Evolutionary conservation across 106 monocot species (phyloP).

Genomic region (Agapanthus africanus): DNA sequence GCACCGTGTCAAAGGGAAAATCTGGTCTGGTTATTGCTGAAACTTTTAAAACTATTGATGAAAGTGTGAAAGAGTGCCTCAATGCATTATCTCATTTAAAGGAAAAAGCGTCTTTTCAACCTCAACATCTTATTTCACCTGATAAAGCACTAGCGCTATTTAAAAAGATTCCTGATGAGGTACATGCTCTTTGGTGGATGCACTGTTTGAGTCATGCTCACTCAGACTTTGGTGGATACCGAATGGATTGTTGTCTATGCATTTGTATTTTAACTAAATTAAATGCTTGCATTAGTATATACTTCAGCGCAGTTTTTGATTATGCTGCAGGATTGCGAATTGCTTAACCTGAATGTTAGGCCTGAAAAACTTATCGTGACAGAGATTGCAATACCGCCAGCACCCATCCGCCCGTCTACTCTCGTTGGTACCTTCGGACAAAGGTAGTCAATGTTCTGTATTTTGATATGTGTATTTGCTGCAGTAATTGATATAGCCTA

Average conservation of each 20-base stretch:
- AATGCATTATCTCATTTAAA: conserved; percentile 55
- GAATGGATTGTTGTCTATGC: neutral
- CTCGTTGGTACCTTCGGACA: conserved; percentile 45
- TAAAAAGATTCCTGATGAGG: conserved; percentile 82
- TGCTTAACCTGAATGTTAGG: conserved; percentile 68
- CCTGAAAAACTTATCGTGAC: conserved; percentile 93
- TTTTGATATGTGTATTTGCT: neutral
- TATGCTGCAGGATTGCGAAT: conserved; percentile 75
- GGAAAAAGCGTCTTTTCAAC: conserved; percentile 38
- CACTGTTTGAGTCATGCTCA: no score
- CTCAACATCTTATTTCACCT: conserved; percentile 37
- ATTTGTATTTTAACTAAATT: neutral
- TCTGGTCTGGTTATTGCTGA: conserved; percentile 41
- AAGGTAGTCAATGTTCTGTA: conserved; percentile 6
- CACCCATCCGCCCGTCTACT: conserved; percentile 70
- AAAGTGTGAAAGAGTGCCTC: conserved; percentile 34
- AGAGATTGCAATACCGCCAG: conserved; percentile 78
- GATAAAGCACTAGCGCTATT: conserved; percentile 51
- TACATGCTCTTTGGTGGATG: conserved; percentile 15
- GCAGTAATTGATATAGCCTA: neutral
- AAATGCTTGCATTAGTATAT: neutral
- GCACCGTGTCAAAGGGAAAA: conserved; percentile 59
- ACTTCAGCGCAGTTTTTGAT: neutral
- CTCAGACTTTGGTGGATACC: no score
- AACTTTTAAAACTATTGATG: conserved; percentile 58